These are phyloP conservation scores for Lentinula novae-zelandiae DNA, from an alignment of 1,284 basidiomycete species.

Conservation along the genomic window DNA sequence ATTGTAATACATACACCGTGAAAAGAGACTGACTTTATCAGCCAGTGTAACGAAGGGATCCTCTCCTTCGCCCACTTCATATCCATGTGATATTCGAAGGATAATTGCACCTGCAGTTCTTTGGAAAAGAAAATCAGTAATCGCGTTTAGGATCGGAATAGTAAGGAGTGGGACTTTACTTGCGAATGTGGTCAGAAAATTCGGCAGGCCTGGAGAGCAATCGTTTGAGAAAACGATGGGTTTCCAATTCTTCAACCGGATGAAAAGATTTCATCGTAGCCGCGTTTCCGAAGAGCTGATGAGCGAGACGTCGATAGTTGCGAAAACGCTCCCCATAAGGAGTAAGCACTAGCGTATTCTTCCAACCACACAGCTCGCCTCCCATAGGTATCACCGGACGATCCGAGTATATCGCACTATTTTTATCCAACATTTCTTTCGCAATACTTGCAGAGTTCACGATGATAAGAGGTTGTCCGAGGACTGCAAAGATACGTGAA, in stretches of 20 bases:
- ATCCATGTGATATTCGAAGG: conserved; percentile 16
- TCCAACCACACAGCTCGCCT: conserved; percentile 20
- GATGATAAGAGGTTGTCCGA: conserved; percentile 24
- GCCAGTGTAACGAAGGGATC: conserved; percentile 27
- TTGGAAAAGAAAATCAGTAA: neutral
- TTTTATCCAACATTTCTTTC: conserved; percentile 24
- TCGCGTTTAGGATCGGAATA: neutral
- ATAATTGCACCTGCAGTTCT: conserved; percentile 15
- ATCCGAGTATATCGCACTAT: conserved; percentile 24
- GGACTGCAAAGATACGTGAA: neutral
- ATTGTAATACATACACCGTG: neutral
- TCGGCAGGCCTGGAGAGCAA: conserved; percentile 10
- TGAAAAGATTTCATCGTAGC: conserved; percentile 15
- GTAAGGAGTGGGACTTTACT: neutral
- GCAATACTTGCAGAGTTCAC: conserved; percentile 22
- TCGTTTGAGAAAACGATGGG: conserved; percentile 13
- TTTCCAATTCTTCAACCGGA: conserved; percentile 16
- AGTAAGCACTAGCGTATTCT: conserved; percentile 16
- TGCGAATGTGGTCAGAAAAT: conserved; percentile 14
- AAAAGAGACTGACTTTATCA: conserved; percentile 10
- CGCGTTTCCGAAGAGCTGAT: conserved; percentile 24
- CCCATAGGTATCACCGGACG: conserved; percentile 21
- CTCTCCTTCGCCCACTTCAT: conserved; percentile 18
- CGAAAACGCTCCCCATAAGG: conserved; percentile 38
- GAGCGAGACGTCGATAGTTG: conserved; percentile 38